Percentiles rank a stretch among this genome's conserved stretches.
phyloP scores from a whole-genome alignment of 441 rosid species.

The Aleurites moluccanus region DNA sequence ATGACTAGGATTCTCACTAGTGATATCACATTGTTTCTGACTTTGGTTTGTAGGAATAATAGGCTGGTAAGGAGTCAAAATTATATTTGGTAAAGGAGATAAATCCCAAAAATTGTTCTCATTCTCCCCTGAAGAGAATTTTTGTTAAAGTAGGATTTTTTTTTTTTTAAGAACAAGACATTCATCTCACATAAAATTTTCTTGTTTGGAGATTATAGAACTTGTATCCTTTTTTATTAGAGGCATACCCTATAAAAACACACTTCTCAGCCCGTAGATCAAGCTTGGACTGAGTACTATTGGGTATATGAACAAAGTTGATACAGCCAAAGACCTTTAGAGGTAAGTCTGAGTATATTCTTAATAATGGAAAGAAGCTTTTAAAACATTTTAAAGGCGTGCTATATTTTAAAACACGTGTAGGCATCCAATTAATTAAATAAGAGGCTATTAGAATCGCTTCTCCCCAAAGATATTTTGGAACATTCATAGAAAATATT shows the following conservation, averaged over 20 bases:
- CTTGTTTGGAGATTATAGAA: neutral
- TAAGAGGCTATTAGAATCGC: neutral
- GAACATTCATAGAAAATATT: neutral
- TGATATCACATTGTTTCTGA: too few relatives aligned
- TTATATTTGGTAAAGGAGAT: neutral
- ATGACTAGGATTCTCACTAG: too few relatives aligned
- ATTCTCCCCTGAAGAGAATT: neutral
- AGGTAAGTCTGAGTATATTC: neutral
- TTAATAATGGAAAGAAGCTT: neutral
- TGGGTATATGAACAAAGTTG: neutral
- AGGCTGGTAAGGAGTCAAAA: neutral
- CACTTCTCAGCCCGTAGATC: neutral
- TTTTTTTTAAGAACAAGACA: neutral
- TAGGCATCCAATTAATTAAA: neutral
- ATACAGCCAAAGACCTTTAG: neutral
- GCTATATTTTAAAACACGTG: neutral
- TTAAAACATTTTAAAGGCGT: neutral
- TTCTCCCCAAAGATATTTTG: neutral
- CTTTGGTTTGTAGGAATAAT: too few relatives aligned
- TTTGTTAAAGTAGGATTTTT: neutral
- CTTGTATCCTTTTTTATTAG: neutral
- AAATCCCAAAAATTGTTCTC: neutral
- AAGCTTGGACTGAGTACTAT: neutral
- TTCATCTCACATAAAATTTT: neutral
- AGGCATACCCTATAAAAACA: neutral